Base-by-base conservation (phyloP, 2,329 filamentous ascomycete species). In the Ceratocystis cacaofunesta region DNA sequence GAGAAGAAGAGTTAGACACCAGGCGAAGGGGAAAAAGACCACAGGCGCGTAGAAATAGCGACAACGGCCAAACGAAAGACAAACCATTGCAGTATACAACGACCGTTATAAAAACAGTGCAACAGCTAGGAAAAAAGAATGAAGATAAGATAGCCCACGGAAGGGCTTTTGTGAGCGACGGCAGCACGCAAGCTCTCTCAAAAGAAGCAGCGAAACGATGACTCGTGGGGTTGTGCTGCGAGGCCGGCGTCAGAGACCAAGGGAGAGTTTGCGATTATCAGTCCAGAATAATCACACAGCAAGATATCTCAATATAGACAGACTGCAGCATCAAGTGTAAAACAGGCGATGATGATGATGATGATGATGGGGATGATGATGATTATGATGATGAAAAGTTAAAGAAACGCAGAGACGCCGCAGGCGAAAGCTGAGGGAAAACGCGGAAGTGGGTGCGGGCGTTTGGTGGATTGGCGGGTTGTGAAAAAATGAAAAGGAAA, bases 1-100 rank as follows among this genome's bases (percentile, higher is more conserved):
- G 64, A 67, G 70, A 57, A 10, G 44, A 41, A 41, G 10, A 41
- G 63, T 30, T 32, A 41, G 52, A 57, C 10, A 25, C 3, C 25
- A 32, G 46, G 43, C 46, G 12, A 62, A 25, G 43, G 19, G 25
- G 8, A 7, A 41, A 41, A 41, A 41, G 36, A 41, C 36, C 52
- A 57, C 52, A n/a, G 25, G 61, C 43, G 61, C 43, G 61, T 60
- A 50, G 28, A 25, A 17, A 63, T 41, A 22, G 57, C 36, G 10
- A 41, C 36, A 15, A 5, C 36, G 36, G 36, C 10, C 36, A 41
- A 41, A 57, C 5, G 19, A 7, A 43, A 63, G 58, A 57, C 46
- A 22, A 32, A 63, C 62, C 32, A 64, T 64, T 57, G 52, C 12
- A 30, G 22, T 17, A 57, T 28, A 57, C 30, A 30, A 19, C 25